Base-by-base conservation (phyloP, 345 rosid species). In the Eucalyptus microcorys region DNA sequence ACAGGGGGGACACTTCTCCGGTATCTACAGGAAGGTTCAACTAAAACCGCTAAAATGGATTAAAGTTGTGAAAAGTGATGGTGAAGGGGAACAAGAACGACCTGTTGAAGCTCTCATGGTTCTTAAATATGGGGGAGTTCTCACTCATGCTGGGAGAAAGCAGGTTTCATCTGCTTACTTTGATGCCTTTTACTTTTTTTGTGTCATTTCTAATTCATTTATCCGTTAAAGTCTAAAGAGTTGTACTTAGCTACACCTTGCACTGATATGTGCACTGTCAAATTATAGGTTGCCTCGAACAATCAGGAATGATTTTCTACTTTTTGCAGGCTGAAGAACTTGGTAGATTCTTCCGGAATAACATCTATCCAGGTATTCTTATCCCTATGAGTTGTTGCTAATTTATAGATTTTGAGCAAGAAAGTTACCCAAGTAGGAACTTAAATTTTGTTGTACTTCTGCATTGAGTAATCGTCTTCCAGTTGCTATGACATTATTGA, bases 141-240 rank as follows among this genome's bases (percentile, higher is more conserved):
- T 98, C 87, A 98, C 99, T 17, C 99, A 98, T 97, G 99, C 99
- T 89, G 99, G 99, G 87, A 94, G 99, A 93, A 96, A 97, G 93
- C 99, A 98, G 99, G 99, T 97, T 81, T 88, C 80, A 76, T 9
- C 76, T 88, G 80, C 83, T 87, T 86, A 5, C 64, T 50, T 40
- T 86, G 84, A 26, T 40, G 55, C 50, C 55, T 42, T n/a, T 27
- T 37, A 43, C 48, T 45, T 86, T 49, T n/a, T 71, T 71, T 1
- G 3, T 6, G 47, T 76, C 14, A 37, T 76, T 76, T 19, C 27
- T 37, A 22, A 10, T 37, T 71, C 47, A 37, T 76, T 10, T 19
- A 37, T 37, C 43, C 7, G 45, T 19, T 76, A 37, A 37, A 37
- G 83, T 37, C 83, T 76, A 21, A 76, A 76, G 27, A 37, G 83